Evolutionary conservation across 805 yeast genomes (phyloP).

Genomic region (Tetrapisispora nanseiensis): DNA sequence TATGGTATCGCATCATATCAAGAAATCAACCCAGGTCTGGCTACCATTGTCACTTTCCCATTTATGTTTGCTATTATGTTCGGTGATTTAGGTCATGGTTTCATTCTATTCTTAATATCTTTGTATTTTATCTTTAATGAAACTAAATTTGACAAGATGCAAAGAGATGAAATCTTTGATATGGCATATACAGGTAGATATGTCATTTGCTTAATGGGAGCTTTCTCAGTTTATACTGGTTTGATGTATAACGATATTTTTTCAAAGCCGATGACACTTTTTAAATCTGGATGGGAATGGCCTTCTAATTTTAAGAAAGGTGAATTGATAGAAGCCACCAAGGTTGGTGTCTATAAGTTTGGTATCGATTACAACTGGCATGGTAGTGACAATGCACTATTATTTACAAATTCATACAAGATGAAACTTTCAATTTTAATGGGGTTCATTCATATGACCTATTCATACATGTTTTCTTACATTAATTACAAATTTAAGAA

Average conservation of each 20-base stretch:
- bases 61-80: constrained; percentile 99
- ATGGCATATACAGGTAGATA: constrained; percentile 95
- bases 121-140: constrained; percentile 64
- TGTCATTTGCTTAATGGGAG: constrained; percentile 83
- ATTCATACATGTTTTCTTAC: constrained; percentile 74
- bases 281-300: constrained; percentile 90
- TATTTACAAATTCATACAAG: constrained; percentile 91
- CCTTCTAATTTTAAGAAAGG: constrained; percentile 66
- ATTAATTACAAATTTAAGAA: constrained; percentile 66
- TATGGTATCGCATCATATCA: constrained; percentile 89
- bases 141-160: constrained; percentile 51
- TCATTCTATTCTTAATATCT: constrained; percentile 69
- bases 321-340: constrained; percentile 55
- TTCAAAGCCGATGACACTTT: constrained; percentile 81
- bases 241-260: constrained; percentile 87
- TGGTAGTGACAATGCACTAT: constrained; percentile 83
- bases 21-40: constrained; percentile 92
- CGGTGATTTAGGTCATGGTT: constrained; percentile 97
- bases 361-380: constrained; percentile 97
- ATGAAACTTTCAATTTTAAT: constrained; percentile 91
- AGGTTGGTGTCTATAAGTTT: constrained; percentile 61
- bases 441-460: constrained; percentile 93
- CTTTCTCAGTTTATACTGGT: constrained; percentile 93
- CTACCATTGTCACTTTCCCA: constrained; percentile 92
- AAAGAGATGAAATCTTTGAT: constrained; percentile 87